phyloP scores from a whole-genome alignment of 208 protist genomes.

The Angomonas deanei region DNA sequence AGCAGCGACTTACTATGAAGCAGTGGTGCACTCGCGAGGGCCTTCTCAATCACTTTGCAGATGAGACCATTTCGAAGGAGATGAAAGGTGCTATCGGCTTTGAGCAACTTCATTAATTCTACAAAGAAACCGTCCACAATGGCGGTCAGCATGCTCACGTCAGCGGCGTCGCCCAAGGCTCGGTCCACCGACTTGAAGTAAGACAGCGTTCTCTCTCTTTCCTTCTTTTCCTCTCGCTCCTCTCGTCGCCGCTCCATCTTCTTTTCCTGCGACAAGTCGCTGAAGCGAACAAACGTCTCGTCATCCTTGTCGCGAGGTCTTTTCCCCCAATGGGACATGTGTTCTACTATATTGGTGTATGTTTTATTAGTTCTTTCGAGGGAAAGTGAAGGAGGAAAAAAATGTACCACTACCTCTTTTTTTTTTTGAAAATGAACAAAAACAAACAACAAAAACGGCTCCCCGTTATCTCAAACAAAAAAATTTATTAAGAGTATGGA shows the following conservation, averaged over 20 bases:
- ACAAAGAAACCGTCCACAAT: conserved; percentile 88
- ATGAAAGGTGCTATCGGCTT: conserved; percentile 59
- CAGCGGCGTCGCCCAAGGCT: conserved; percentile 58
- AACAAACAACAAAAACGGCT: too few species aligned
- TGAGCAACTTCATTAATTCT: conserved; percentile 79
- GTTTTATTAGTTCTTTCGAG: not conserved
- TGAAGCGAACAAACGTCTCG: conserved; percentile 52
- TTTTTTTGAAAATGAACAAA: too few species aligned
- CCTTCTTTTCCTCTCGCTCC: conserved; percentile 85
- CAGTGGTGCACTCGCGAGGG: conserved; percentile 59
- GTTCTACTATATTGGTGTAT: not conserved
- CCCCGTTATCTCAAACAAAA: too few species aligned
- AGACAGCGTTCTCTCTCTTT: conserved; percentile 69
- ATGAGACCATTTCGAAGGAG: conserved; percentile 75
- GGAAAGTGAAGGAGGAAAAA: not conserved
- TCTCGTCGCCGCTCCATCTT: conserved; percentile 59
- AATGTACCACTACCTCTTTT: not conserved
- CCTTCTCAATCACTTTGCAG: conserved; percentile 82
- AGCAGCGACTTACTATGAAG: conserved; percentile 84
- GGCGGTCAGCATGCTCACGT: conserved; percentile 40
- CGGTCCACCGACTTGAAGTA: conserved; percentile 84
- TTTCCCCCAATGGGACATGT: conserved; percentile 11
- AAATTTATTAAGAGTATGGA: too few species aligned
- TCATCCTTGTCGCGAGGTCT: conserved; percentile 8
- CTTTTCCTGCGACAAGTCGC: conserved; percentile 56